Base-by-base conservation (phyloP, 345 rosid genomes). In the Punica granatum region DNA sequence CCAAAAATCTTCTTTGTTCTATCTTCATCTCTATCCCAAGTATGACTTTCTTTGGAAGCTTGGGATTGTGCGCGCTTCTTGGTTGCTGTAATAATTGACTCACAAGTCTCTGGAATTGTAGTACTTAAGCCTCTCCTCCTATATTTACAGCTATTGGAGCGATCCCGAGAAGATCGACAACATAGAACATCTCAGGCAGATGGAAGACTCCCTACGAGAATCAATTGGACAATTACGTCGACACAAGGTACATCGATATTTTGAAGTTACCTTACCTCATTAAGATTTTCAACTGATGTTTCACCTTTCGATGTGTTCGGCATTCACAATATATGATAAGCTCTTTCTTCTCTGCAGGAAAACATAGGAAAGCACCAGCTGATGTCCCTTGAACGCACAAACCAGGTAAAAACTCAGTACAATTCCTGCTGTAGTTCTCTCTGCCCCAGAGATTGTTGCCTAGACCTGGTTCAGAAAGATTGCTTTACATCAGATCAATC, bases 161-260 rank as follows among this genome's bases (percentile, higher is more conserved):
- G 83, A 83, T 78, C 90, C 85, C 4, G 86, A 84, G 69, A 81
- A 84, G 73, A 74, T 92, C 76, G 88, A 88, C 66, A 85, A 74
- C 77, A 64, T 84, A 14, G 91, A 84, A 67, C 85, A 85, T 72
- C 86, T 88, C 65, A 66, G 70, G 69, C 85, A 81, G 81, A 85
- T 92, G 91, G 98, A 92, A 77, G 86, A 88, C 49, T 88, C 88
- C 15, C 83, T 88, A 35, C 81, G 82, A 59, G 83, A 85, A 62
- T 90, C 95, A 23, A 73, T 92, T 68, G 83, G 77, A 62, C 79
- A 71, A 67, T 70, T 90, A 68, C 81, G 39, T 60, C 59, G 75
- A 51, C 90, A 84, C 62, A 85, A 88, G 90, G 98, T 89, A 46
- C 63, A 67, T 6, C 63, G 19, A 60, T 25, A 41, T 53, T 28